These are phyloP conservation scores for Candida gorgasii DNA, from an alignment of 805 yeast genomes.

Conservation along the genomic window DNA sequence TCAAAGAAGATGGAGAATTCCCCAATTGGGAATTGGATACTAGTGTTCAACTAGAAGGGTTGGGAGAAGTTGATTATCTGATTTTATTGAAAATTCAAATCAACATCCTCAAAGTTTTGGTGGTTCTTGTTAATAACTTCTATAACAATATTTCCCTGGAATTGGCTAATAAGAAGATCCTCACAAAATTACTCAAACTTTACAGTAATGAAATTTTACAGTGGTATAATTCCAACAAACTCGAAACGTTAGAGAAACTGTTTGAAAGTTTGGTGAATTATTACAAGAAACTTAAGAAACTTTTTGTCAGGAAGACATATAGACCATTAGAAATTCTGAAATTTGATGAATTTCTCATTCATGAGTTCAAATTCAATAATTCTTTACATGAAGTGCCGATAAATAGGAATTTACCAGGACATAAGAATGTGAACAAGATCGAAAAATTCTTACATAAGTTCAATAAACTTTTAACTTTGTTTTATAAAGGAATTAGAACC, in stretches of 20 bases:
- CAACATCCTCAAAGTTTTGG: slow-evolving; percentile 76
- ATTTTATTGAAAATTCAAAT: slow-evolving; percentile 76
- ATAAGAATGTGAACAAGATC: slow-evolving; percentile 48
- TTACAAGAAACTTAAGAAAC: slow-evolving; percentile 66
- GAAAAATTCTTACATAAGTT: slow-evolving; percentile 63
- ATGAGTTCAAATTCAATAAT: slow-evolving; percentile 44
- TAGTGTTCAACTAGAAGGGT: slow-evolving; percentile 35
- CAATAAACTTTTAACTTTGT: slow-evolving; percentile 59
- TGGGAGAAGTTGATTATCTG: slow-evolving; percentile 59
- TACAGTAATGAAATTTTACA: slow-evolving; percentile 66
- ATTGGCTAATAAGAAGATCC: slow-evolving; percentile 53
- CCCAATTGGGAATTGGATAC: slow-evolving; percentile 61
- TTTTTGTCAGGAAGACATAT: slow-evolving; percentile 69
- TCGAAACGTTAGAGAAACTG: slow-evolving; percentile 34
- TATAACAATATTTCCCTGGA: slow-evolving; percentile 76
- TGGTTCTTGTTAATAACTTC: slow-evolving; percentile 68
- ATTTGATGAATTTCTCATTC: slow-evolving; percentile 37
- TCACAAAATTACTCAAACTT: slow-evolving; percentile 64
- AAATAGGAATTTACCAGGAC: slow-evolving; percentile 47
- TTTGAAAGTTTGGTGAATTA: slow-evolving; percentile 45
- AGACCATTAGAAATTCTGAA: slow-evolving; percentile 52
- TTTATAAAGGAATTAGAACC: slow-evolving; percentile 56
- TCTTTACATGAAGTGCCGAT: slow-evolving; percentile 47
- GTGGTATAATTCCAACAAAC: slow-evolving; percentile 47
- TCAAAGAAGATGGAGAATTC: slow-evolving; percentile 28